A percentile compares a stretch with the other conserved stretches of the same genome.
phyloP scores from a whole-genome alignment of 2,329 filamentous ascomycete species.

The Calonectria pseudoturangicola region DNA sequence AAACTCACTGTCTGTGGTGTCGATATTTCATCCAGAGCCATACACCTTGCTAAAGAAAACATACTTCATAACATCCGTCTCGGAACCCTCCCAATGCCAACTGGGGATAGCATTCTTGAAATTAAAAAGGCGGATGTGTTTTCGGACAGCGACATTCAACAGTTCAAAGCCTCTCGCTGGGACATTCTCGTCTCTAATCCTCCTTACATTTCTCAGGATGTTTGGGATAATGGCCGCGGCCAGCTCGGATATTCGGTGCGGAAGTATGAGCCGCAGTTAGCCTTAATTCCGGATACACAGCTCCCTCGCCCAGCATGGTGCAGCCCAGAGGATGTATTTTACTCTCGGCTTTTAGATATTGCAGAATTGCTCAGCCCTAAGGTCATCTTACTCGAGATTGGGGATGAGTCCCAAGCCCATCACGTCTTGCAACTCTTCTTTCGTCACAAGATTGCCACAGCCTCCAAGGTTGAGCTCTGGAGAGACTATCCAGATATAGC shows the following conservation, averaged over 20 bases:
- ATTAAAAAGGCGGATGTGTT: constrained; percentile 73
- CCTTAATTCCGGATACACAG: constrained; percentile 76
- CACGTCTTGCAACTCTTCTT: constrained; percentile 74
- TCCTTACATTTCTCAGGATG: constrained; percentile 85
- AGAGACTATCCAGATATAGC: constrained; percentile 76
- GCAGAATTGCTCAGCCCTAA: constrained; percentile 69
- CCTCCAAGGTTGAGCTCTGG: constrained; percentile 79
- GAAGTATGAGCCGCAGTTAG: constrained; percentile 86
- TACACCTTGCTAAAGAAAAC: constrained; percentile 81
- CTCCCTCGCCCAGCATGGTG: constrained; percentile 58
- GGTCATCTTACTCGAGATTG: constrained; percentile 81
- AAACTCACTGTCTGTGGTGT: constrained; percentile 77
- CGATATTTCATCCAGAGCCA: constrained; percentile 81
- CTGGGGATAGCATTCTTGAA: constrained; percentile 56
- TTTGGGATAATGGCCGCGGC: constrained; percentile 62
- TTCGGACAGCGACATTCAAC: constrained; percentile 60
- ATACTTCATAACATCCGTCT: constrained; percentile 67
- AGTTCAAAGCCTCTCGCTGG: constrained; percentile 55
- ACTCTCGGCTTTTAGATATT: constrained; percentile 77
- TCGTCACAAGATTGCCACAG: constrained; percentile 52
- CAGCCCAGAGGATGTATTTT: constrained; percentile 76
- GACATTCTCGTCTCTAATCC: constrained; percentile 91
- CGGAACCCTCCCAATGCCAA: constrained; percentile 49
- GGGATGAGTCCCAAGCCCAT: constrained; percentile 79
- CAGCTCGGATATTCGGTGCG: constrained; percentile 83